Evolutionary conservation across 495 filamentous ascomycete genomes (phyloP).

Genomic region (Penicillium verhagenii): DNA sequence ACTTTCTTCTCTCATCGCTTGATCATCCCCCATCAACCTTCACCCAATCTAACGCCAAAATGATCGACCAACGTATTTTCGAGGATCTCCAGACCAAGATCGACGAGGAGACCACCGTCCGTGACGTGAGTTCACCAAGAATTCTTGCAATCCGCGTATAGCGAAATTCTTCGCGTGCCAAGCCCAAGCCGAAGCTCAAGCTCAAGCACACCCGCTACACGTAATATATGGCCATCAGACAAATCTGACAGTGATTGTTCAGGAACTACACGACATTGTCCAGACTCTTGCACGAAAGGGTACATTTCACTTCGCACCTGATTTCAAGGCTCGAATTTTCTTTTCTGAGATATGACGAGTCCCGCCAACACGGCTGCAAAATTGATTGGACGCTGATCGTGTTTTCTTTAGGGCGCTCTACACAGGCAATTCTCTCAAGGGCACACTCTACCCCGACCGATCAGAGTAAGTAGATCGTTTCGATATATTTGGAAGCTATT

Average conservation of each 20-base stretch:
- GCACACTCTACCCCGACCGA: constrained; percentile 82
- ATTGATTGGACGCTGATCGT: constrained; percentile 6
- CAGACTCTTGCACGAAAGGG: constrained; percentile 73
- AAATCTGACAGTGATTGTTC: constrained; percentile 7
- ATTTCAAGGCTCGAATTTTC: neutral
- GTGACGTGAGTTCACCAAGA: constrained; percentile 58
- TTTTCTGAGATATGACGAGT: neutral
- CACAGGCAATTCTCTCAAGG: constrained; percentile 78
- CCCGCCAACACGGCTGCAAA: neutral
- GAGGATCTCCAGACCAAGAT: constrained; percentile 83
- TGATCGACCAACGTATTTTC: constrained; percentile 82
- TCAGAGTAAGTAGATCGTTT: constrained; percentile 57
- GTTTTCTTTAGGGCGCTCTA: constrained; percentile 50
- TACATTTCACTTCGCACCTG: constrained; percentile 22
- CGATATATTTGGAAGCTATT: neutral
- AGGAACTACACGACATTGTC: constrained; percentile 77
- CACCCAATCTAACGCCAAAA: constrained; percentile 22
- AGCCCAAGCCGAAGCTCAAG: constrained; percentile 10
- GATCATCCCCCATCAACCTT: neutral
- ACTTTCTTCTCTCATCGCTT: constrained; percentile 8
- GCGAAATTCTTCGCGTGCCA: constrained; percentile 25
- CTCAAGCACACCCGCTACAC: constrained; percentile 11
- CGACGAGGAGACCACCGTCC: constrained; percentile 77
- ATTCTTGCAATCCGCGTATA: constrained; percentile 7
- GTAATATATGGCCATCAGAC: constrained; percentile 3